Evolutionary conservation across 805 yeast genomes (phyloP).

Genomic region (Yarrowia keelungensis): DNA sequence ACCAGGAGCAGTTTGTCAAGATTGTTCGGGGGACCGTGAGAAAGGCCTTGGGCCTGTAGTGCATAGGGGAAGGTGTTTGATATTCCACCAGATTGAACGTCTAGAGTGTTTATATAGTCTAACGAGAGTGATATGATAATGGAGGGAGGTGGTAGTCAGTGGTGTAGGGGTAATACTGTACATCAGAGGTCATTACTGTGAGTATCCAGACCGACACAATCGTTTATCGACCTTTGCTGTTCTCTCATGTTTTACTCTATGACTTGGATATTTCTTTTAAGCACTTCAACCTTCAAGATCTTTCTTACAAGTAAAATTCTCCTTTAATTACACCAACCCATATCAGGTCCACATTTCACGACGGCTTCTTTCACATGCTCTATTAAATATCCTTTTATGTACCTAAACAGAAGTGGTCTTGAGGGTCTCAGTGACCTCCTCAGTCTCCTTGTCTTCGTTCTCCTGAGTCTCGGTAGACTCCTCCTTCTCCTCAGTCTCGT

Average conservation of each 20-base stretch:
- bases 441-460: conserved; percentile 4
- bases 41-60: conserved; percentile 70
- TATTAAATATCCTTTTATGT: conserved; percentile 27
- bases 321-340: background rate
- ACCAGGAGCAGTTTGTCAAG: conserved; percentile 69
- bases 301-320: no score
- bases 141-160: background rate
- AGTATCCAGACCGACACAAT: no score
- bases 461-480: background rate
- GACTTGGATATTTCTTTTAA: no score
- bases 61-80: background rate
- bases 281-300: no score
- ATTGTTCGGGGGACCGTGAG: conserved; percentile 72
- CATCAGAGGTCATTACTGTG: background rate
- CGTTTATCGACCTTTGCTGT: no score
- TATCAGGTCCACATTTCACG: no score
- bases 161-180: background rate
- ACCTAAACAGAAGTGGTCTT: conserved; percentile 34
- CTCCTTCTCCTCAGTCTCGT: conserved; percentile 40
- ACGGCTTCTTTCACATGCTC: background rate
- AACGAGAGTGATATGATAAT: no score
- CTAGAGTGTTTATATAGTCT: background rate
- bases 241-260: no score
- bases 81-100: no score
- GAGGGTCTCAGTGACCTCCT: conserved; percentile 29